Base-by-base conservation (phyloP, 371 early-diverging fungal species). In the Actinomucor elegans region DNA sequence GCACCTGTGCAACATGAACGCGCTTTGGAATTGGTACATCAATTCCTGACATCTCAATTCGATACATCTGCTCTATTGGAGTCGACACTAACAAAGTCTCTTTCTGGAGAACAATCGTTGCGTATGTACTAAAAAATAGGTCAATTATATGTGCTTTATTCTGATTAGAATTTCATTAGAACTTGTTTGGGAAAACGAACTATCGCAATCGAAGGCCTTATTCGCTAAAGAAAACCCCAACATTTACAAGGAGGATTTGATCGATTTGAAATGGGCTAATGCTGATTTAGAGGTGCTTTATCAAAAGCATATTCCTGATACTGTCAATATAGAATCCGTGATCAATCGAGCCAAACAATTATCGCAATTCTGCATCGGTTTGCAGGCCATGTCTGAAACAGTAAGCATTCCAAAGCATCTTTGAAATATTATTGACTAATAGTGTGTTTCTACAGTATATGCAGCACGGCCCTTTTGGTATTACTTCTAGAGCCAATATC, bases 191-290 rank as follows among this genome's bases (percentile, higher is more conserved):
- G 55, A 71, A 31, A 57, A 69, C 15, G 72, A 71, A 21, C 21
- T 66, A 4, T 43, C 47, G 9, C 49, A 54, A 8, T 55, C 61
- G 1, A 71, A 69, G 52, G 69, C 63, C 6, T 51, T 81, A 4
- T 81, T 81, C 59, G 77, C 57, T 42, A 73, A 73, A 46, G 81
- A 81, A 40, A 71, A 70, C 38, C 76, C 81, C 27, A 81, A 81
- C 34, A 81, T 79, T 37, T 81, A 72, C 49, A 77, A 77, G 31
- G 81, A 81, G 55, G 73, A 75, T 36, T 47, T 81, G 33, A 60
- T 81, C 27, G 81, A 81, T 50, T 37, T 70, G n/a, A 79, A 81
- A 64, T 75, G 75, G 75, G 59, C 71, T 5, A 55, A 55, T 37
- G 55, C 68, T 20, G 57, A 62, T 38, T 33, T 80, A 3, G 57